Percentiles rank a stretch among this genome's conserved stretches.
These are phyloP conservation scores for Phytophthora hibernalis DNA, from an alignment of 352 stramenopile species.

Conservation along the genomic window DNA sequence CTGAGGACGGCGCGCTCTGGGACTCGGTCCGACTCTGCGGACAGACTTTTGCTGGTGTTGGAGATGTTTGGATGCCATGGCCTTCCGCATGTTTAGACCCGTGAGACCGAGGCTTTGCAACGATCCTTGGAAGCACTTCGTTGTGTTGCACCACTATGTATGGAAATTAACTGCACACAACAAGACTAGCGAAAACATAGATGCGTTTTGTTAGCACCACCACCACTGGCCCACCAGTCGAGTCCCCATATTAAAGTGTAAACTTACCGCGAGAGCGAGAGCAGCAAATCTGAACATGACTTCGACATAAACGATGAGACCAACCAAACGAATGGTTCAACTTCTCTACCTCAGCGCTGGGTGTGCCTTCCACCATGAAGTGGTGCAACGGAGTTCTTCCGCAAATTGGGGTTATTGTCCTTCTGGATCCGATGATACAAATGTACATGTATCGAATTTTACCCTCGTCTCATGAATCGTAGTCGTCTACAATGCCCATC, in stretches of 20 bases:
- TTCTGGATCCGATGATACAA: not conserved
- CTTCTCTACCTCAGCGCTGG: conserved; percentile 3
- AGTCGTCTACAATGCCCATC: conserved; percentile 32
- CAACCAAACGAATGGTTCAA: conserved; percentile 1
- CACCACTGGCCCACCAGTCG: conserved; percentile 16
- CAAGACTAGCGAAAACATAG: conserved; percentile 34
- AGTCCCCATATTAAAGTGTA: conserved; percentile 13
- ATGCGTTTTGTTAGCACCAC: conserved; percentile 19
- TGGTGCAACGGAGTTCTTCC: not conserved
- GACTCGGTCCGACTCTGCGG: conserved; percentile 18
- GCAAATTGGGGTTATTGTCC: not conserved
- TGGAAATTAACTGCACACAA: conserved; percentile 21
- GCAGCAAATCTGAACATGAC: conserved; percentile 26
- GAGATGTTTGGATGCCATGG: conserved; percentile 24
- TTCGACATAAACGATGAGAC: conserved; percentile 11
- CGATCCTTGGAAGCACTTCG: conserved; percentile 10
- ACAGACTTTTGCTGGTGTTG: conserved; percentile 28
- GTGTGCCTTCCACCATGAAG: not conserved
- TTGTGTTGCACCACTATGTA: conserved; percentile 10
- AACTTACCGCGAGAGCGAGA: conserved; percentile 24
- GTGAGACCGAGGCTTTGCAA: conserved; percentile 3
- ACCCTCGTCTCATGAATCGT: conserved; percentile 23
- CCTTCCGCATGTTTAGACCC: conserved; percentile 23
- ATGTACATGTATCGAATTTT: not conserved
- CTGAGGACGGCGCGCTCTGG: not conserved